Conservation (phyloP, 2,329 filamentous ascomycete genomes). For the Arthrobotrys megalospora region DNA sequence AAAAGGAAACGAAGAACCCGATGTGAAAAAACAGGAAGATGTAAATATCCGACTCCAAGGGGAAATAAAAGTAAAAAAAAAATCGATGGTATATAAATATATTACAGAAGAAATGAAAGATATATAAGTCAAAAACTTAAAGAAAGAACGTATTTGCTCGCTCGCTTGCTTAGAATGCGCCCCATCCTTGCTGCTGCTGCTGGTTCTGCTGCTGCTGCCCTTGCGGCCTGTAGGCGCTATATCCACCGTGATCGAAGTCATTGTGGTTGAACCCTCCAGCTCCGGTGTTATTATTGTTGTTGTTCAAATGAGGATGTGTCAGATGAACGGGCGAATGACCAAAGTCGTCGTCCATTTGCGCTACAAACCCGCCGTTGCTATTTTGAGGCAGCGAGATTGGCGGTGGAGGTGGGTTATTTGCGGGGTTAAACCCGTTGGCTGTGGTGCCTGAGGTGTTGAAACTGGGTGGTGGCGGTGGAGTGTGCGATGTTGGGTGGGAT, state of each 20-base stretch:
- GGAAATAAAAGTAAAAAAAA: slow-evolving; percentile 2
- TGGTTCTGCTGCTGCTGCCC: slow-evolving; percentile 1
- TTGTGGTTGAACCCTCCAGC: slow-evolving; percentile 46
- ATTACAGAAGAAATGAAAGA: slow-evolving; percentile 35
- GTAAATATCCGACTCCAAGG: slow-evolving; percentile 10
- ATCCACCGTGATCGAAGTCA: slow-evolving; percentile 58
- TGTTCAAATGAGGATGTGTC: slow-evolving; percentile 33
- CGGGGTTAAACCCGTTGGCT: slow-evolving; percentile 19
- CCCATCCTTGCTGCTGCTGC: slow-evolving; percentile 42
- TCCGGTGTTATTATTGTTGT: slow-evolving; percentile 31
- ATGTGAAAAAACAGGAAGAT: not conserved
- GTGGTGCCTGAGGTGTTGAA: slow-evolving; percentile 14
- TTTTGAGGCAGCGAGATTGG: slow-evolving; percentile 15
- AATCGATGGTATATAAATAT: slow-evolving; percentile 11
- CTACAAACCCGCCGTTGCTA: slow-evolving; percentile 37
- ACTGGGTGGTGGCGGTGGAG: slow-evolving; percentile 4
- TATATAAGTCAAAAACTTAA: slow-evolving; percentile 5
- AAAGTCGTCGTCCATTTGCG: slow-evolving; percentile 59
- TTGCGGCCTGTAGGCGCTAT: slow-evolving; percentile 31
- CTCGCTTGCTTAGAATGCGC: slow-evolving; percentile 41
- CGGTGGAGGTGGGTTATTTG: slow-evolving; percentile 14
- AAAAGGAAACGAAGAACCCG: not conserved
- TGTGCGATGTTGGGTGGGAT: slow-evolving; percentile 10
- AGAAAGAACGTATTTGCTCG: not conserved
- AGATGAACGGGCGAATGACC: slow-evolving; percentile 55